Base-by-base conservation (phyloP, 306 rosid species). In the Cicer pinnatifidum region DNA sequence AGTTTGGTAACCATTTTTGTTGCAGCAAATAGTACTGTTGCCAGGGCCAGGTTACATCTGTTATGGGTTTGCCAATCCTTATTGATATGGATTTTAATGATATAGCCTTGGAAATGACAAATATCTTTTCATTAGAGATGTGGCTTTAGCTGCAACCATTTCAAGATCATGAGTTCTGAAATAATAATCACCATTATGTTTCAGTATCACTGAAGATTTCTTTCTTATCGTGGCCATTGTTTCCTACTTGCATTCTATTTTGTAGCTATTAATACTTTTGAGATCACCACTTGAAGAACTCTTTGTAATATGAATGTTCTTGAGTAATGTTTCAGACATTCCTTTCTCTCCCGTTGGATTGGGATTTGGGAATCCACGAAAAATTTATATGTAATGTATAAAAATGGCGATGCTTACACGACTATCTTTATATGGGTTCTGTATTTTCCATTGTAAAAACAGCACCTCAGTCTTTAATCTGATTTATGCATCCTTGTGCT, bases 21-120 rank as follows among this genome's bases (percentile, higher is more conserved):
- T 44, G 6, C 37, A 7, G 33, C 72, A 33, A 62, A 44, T 53
- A 35, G 54, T 65, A 2, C 57, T 56, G 65, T 37, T 38, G 12
- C 75, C 45, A 65, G 61, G 71, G 20, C 7, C 17, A 38, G 48
- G 73, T 47, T 48, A 46, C 45, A 15, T 50, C 35, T 58, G 52
- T 52, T 37, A 39, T 48, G 39, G 74, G 67, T 80, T 48, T 80
- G n/a, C 66, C 39, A 41, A 23, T 40, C 54, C 54, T 45, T 58
- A 56, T 57, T 56, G 61, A 47, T 45, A 66, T 47, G 52, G 52
- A 65, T 9, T 64, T 79, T 54, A 8, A 44, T 1, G 2, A 16
- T 23, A 54, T 9, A 56, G 20, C 74, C n/a, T 38, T 7, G 33
- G n/a, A 1, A 17, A 41, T 10, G 69, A 10, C n/a, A 13, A 40